These are phyloP conservation scores for Gossypium anomalum DNA, from an alignment of 345 rosid species.

Conservation along the genomic window DNA sequence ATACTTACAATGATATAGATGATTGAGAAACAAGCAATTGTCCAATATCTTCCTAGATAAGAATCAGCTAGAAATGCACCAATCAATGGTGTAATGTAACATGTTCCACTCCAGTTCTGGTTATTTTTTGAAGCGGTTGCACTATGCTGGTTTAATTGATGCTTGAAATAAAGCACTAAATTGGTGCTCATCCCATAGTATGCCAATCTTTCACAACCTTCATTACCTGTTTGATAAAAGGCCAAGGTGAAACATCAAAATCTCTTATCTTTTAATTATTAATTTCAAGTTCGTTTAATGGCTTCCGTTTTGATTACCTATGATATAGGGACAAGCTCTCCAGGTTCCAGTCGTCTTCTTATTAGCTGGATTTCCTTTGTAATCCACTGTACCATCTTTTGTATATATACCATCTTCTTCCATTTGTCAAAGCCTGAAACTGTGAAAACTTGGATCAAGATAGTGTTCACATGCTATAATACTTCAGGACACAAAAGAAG, in stretches of 20 bases:
- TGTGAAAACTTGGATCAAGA: too few relatives aligned
- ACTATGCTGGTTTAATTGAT: conserved; percentile 16
- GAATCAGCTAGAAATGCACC: conserved; percentile 27
- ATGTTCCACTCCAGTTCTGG: conserved; percentile 29
- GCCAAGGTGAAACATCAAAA: neutral
- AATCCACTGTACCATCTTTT: conserved; percentile 69
- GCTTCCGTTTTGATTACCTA: conserved; percentile 36
- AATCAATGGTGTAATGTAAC: conserved; percentile 25
- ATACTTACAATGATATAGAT: conserved; percentile 22
- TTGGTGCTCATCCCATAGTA: conserved; percentile 33
- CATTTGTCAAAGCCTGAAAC: conserved; percentile 9
- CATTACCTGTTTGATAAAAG: conserved; percentile 25
- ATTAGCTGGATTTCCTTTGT: conserved; percentile 53
- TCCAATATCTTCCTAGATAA: conserved; percentile 29
- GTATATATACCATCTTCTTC: conserved; percentile 43
- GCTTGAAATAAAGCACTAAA: conserved; percentile 20
- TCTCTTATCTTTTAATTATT: neutral
- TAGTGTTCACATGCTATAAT: neutral
- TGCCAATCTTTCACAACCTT: conserved; percentile 32
- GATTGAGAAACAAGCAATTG: conserved; percentile 21
- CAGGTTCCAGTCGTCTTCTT: conserved; percentile 63
- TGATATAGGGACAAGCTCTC: conserved; percentile 84
- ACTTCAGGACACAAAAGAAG: too few relatives aligned
- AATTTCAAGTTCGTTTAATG: neutral
- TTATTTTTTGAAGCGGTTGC: conserved; percentile 18